Percentiles rank a stretch among this genome's conserved stretches.
phyloP scores from a whole-genome alignment of 768 basidiomycete species.

The Russula foetens region DNA sequence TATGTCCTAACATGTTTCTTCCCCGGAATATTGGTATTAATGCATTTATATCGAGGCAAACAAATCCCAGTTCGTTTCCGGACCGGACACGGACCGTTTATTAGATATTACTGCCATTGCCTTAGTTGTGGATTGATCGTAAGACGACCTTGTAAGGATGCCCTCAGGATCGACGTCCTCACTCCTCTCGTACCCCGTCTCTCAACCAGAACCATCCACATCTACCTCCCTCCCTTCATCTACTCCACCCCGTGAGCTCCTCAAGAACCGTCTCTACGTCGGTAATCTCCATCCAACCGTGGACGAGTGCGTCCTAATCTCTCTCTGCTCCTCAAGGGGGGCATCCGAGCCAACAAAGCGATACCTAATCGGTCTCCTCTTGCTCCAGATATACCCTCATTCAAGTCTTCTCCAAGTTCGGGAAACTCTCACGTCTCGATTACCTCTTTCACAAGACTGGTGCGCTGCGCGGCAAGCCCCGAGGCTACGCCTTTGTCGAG shows the following conservation, averaged over 20 bases:
- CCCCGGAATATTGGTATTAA: background rate
- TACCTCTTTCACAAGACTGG: constrained; percentile 95
- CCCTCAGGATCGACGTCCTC: background rate
- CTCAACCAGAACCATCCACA: constrained; percentile 7
- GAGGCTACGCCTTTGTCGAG: constrained; percentile 94
- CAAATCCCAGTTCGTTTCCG: no score
- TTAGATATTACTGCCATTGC: background rate
- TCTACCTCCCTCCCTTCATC: constrained; percentile 16
- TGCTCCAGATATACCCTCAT: constrained; percentile 69
- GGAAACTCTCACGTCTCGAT: constrained; percentile 88
- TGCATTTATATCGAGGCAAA: background rate
- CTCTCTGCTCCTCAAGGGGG: background rate
- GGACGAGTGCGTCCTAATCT: constrained; percentile 56
- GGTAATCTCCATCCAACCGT: constrained; percentile 84
- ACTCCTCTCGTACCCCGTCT: constrained; percentile 25
- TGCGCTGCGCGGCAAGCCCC: constrained; percentile 79
- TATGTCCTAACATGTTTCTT: constrained; percentile 10
- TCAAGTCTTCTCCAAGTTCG: constrained; percentile 85
- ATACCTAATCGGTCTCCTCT: background rate
- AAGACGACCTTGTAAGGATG: no score
- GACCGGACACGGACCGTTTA: background rate
- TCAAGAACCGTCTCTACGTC: constrained; percentile 78
- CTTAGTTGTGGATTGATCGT: no score
- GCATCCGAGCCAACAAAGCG: background rate
- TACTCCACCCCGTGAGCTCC: constrained; percentile 24